phyloP scores from a whole-genome alignment of 805 yeast species.

The Starmerella bombi region DNA sequence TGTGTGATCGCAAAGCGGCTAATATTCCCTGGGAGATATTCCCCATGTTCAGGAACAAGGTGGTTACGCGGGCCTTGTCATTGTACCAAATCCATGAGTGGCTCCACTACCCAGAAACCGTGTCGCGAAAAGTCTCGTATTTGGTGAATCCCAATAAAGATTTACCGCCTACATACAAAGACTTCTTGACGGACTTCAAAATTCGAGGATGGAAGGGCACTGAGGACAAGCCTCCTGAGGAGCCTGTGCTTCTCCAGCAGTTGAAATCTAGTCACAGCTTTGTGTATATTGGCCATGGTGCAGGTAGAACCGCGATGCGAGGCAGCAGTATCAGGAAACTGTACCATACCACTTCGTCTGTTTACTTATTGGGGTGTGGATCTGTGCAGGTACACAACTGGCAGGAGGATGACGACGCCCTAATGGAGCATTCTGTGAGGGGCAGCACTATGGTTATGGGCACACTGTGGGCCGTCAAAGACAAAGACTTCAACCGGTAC shows the following conservation, averaged over 20 bases:
- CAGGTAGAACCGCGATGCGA: conserved; percentile 75
- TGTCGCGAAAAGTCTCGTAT: conserved; percentile 31
- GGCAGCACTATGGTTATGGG: conserved; percentile 77
- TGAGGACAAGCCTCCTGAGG: conserved; percentile 45
- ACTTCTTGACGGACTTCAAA: conserved; percentile 37
- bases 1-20: conserved; percentile 55
- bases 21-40: conserved; percentile 85
- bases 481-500: conserved; percentile 80
- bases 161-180: conserved; percentile 48
- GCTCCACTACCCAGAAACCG: background rate
- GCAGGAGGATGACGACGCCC: conserved; percentile 60
- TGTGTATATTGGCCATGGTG: conserved; percentile 88
- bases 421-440: conserved; percentile 59
- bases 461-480: conserved; percentile 94
- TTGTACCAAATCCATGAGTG: conserved; percentile 22
- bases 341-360: conserved; percentile 26
- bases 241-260: conserved; percentile 35
- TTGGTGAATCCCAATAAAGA: conserved; percentile 78
- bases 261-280: conserved; percentile 39
- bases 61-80: conserved; percentile 30
- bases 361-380: conserved; percentile 74
- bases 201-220: conserved; percentile 40
- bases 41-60: conserved; percentile 22
- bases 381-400: conserved; percentile 50
- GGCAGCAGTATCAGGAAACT: conserved; percentile 39